Percentiles rank a stretch among this genome's conserved stretches.
phyloP scores from a whole-genome alignment of 2,329 filamentous ascomycete species.

The Blastomyces parvus region DNA sequence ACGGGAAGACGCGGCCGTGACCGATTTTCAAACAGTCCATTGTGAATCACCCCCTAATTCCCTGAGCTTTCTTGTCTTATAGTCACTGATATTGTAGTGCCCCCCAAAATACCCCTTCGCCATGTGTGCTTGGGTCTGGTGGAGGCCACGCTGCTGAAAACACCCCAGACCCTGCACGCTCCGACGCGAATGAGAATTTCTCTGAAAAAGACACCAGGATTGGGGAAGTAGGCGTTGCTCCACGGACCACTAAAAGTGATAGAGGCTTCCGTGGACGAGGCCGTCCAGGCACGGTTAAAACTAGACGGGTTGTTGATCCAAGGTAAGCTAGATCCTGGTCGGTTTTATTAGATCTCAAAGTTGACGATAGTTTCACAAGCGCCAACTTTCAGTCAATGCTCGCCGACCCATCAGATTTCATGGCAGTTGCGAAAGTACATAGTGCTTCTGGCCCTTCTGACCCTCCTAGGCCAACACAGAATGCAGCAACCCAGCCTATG shows the following conservation, averaged over 20 bases:
- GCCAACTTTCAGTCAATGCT: conserved; percentile 14
- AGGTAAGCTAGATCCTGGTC: conserved; percentile 11
- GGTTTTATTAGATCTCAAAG: conserved; percentile 4
- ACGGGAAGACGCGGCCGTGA: conserved; percentile 19
- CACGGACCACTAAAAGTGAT: neutral
- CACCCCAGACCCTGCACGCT: neutral
- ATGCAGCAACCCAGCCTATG: neutral
- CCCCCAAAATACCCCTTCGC: neutral
- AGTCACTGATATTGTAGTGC: conserved; percentile 1
- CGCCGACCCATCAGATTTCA: conserved; percentile 15
- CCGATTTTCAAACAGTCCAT: neutral
- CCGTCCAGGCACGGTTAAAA: conserved; percentile 11
- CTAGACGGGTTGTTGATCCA: conserved; percentile 10
- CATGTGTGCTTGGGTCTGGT: neutral
- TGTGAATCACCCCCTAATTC: neutral
- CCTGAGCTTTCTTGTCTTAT: neutral
- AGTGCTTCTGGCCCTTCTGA: neutral
- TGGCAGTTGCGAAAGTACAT: conserved; percentile 14
- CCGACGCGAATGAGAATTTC: neutral
- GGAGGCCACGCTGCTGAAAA: neutral
- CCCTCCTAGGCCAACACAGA: neutral
- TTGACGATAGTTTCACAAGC: conserved; percentile 11
- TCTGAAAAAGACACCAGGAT: neutral
- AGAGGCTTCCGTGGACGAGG: neutral
- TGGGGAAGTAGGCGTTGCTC: neutral